Conservation (phyloP, 148 eudicot species). For the Vaccinium corymbosum region DNA sequence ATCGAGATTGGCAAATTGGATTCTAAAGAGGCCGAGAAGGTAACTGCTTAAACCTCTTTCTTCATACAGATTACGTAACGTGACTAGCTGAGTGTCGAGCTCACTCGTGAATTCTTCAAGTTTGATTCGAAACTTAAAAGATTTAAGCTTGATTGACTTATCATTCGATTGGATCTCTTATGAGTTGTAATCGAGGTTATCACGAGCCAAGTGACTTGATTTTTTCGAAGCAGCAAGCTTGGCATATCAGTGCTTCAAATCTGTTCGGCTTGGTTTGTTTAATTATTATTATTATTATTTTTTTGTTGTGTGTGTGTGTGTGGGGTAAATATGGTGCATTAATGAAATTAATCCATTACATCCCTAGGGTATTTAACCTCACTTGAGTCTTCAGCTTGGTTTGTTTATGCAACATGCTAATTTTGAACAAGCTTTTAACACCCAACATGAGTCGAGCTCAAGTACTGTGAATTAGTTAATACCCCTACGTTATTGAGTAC, state of each 20-base stretch:
- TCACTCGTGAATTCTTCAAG: no score
- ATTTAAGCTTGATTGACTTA: not conserved
- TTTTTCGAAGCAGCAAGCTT: not conserved
- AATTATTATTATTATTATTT: no score
- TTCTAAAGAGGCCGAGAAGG: constrained; percentile 60
- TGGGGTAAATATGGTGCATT: no score
- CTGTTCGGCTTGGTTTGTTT: not conserved
- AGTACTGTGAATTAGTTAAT: not conserved
- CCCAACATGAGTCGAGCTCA: not conserved
- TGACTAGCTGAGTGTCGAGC: not conserved
- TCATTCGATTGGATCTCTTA: not conserved
- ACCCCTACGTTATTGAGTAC: not conserved
- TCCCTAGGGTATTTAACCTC: no score
- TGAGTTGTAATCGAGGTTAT: not conserved
- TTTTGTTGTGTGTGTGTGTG: no score
- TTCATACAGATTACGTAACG: not conserved
- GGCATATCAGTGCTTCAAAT: not conserved
- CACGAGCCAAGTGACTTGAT: not conserved
- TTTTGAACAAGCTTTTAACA: not conserved
- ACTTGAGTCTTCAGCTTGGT: not conserved
- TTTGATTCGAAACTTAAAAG: no score
- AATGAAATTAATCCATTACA: no score
- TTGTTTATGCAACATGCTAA: not conserved
- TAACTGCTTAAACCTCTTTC: not conserved
- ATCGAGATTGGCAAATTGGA: constrained; percentile 26